Conservation (phyloP, 495 filamentous ascomycete genomes). For the Aspergillus haitiensis region DNA sequence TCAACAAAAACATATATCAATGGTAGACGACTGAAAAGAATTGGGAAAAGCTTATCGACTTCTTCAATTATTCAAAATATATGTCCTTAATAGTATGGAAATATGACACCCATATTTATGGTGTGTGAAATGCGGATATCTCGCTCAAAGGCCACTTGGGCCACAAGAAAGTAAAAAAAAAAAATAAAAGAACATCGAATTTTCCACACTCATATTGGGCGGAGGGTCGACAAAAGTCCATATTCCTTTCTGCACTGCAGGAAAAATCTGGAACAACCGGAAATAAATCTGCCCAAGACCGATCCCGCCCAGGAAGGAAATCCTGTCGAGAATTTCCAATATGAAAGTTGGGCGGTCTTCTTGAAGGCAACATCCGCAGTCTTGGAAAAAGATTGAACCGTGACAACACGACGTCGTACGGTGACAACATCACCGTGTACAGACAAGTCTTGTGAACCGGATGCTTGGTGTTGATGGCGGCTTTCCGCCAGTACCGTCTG, state of each 20-base stretch:
- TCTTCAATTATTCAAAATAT: too few species aligned
- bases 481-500: too few species aligned
- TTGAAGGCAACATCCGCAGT: neutral
- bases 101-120: too few species aligned
- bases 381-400: neutral
- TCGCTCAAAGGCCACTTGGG: too few species aligned
- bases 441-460: neutral
- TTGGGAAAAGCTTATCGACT: too few species aligned
- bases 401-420: neutral
- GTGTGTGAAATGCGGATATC: too few species aligned
- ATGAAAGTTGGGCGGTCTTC: neutral
- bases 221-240: conserved; percentile 18
- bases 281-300: conserved; percentile 18
- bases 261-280: conserved; percentile 20
- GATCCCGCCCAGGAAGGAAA: conserved; percentile 17
- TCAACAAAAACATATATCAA: too few species aligned
- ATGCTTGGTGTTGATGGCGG: too few species aligned
- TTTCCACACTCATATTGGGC: conserved; percentile 1
- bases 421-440: neutral
- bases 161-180: neutral
- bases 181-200: conserved; percentile 8
- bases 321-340: conserved; percentile 10
- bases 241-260: conserved; percentile 21
- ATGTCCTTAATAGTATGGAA: too few species aligned
- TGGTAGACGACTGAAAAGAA: too few species aligned